phyloP scores from a whole-genome alignment of 2,329 filamentous ascomycete genomes.

The Botrytis hyacinthi region DNA sequence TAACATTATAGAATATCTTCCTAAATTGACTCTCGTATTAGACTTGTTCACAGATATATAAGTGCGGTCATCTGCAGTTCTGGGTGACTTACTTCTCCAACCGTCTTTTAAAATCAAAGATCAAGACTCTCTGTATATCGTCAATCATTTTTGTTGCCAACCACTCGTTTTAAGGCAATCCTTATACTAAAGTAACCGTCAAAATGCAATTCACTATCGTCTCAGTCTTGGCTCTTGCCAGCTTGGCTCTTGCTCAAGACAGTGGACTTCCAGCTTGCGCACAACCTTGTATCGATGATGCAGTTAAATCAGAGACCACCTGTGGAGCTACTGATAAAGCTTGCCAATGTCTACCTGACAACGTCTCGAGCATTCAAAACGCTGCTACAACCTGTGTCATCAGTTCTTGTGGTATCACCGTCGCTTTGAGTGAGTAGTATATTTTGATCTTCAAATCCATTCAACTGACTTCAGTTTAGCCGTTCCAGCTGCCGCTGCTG shows the following conservation, averaged over 20 bases:
- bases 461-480: constrained; percentile 3
- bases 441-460: background rate
- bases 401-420: background rate
- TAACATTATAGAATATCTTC: constrained; percentile 1
- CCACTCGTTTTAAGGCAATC: constrained; percentile 21
- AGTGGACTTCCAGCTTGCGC: constrained; percentile 16
- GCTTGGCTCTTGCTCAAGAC: constrained; percentile 14
- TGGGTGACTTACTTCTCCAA: constrained; percentile 6
- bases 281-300: constrained; percentile 11
- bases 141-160: constrained; percentile 8
- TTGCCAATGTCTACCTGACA: constrained; percentile 15
- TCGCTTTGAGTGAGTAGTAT: constrained; percentile 15
- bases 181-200: background rate
- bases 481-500: constrained; percentile 1
- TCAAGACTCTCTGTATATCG: constrained; percentile 1
- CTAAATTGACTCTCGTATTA: constrained; percentile 8
- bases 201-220: constrained; percentile 19
- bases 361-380: constrained; percentile 4
- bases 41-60: constrained; percentile 11
- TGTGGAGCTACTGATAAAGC: constrained; percentile 15
- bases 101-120: background rate
- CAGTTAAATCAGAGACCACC: constrained; percentile 4
- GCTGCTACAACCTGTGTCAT: constrained; percentile 20
- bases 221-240: constrained; percentile 16
- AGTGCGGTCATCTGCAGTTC: background rate